phyloP scores from a whole-genome alignment of 495 filamentous ascomycete genomes.

The Astrothelium macrocarpum region DNA sequence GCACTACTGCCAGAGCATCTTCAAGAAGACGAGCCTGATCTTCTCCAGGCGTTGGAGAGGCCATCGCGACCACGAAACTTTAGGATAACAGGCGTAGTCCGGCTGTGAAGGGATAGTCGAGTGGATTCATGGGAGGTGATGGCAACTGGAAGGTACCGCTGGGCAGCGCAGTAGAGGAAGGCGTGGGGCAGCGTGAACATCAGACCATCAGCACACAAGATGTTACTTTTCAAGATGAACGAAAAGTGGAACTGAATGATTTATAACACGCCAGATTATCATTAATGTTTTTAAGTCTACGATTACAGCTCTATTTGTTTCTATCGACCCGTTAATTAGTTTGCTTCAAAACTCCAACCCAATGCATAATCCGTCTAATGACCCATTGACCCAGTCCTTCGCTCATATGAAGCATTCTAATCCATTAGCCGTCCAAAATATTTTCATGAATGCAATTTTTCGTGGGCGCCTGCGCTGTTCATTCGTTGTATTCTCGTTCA shows the following conservation, averaged over 20 bases:
- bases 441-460: constrained; percentile 5
- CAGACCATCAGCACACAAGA: background rate
- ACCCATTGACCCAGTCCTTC: background rate
- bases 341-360: background rate
- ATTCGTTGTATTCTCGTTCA: background rate
- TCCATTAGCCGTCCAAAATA: constrained; percentile 4
- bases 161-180: background rate
- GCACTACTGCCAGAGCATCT: constrained; percentile 90
- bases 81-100: background rate
- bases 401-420: background rate
- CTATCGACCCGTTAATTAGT: background rate
- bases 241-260: too few relatives aligned
- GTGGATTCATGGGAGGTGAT: background rate
- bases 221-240: background rate
- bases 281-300: background rate
- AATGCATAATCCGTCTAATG: constrained; percentile 1
- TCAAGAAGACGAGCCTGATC: constrained; percentile 92
- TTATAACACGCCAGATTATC: background rate
- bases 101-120: background rate
- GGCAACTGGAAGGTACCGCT: background rate
- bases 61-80: background rate
- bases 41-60: constrained; percentile 43
- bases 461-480: background rate
- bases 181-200: background rate
- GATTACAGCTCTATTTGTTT: background rate